Evolutionary conservation across 2,329 filamentous ascomycete genomes (phyloP).

Genomic region (Colletotrichum liriopes): DNA sequence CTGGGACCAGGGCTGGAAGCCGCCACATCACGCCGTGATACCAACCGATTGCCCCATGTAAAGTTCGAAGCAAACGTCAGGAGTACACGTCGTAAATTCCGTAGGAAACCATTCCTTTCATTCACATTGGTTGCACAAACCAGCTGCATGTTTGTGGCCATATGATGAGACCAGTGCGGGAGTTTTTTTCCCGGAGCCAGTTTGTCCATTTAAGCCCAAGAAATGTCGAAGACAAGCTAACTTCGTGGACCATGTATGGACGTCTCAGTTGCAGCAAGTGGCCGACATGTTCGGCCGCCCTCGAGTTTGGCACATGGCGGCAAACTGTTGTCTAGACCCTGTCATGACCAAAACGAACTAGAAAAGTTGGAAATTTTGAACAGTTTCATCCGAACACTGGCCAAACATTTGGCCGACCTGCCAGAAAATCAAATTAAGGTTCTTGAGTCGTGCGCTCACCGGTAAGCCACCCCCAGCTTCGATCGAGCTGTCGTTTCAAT

Average conservation of each 20-base stretch:
- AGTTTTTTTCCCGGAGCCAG: not conserved
- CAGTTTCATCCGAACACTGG: conserved; percentile 31
- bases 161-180: not conserved
- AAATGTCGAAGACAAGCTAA: conserved; percentile 12
- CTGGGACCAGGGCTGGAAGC: not conserved
- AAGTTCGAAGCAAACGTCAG: not conserved
- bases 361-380: not conserved
- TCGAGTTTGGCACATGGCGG: conserved; percentile 4
- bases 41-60: not conserved
- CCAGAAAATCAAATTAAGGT: conserved; percentile 18
- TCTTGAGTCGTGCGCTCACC: conserved; percentile 15
- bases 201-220: not conserved
- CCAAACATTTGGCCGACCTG: conserved; percentile 16
- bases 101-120: not conserved
- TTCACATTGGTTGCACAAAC: conserved; percentile 18
- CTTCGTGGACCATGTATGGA: conserved; percentile 1
- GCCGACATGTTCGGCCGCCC: not conserved
- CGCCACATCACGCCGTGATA: not conserved
- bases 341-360: not conserved
- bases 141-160: conserved; percentile 18
- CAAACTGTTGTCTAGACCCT: conserved; percentile 2
- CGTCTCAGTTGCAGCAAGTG: conserved; percentile 2
- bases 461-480: conserved; percentile 17
- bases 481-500: conserved; percentile 16
- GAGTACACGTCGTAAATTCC: not conserved